These are phyloP conservation scores for Gyromitra esculenta DNA, from an alignment of 2,329 filamentous ascomycete genomes.

Conservation along the genomic window DNA sequence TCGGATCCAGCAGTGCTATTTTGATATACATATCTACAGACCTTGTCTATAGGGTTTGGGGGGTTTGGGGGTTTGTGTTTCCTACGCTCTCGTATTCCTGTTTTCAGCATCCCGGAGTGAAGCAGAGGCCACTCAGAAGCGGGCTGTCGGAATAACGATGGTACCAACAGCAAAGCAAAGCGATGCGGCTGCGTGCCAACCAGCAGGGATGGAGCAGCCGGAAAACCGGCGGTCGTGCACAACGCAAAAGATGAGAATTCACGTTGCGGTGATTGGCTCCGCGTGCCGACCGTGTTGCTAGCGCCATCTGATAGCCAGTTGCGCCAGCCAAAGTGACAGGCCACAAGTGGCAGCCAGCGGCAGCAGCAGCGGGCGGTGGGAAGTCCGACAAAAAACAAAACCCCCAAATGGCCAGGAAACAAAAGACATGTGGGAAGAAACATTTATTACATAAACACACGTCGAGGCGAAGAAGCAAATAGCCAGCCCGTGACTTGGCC, in stretches of 20 bases:
- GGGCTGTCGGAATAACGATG: constrained; percentile 35
- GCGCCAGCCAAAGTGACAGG: background rate
- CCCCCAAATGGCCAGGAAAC: background rate
- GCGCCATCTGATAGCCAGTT: constrained; percentile 29
- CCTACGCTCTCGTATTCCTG: constrained; percentile 23
- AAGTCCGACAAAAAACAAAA: constrained; percentile 18
- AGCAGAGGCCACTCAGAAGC: constrained; percentile 6
- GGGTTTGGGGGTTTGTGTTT: background rate
- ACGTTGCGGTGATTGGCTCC: constrained; percentile 34
- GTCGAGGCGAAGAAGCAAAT: background rate
- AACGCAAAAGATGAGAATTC: constrained; percentile 17
- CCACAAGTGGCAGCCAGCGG: constrained; percentile 8
- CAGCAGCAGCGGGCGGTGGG: constrained; percentile 7
- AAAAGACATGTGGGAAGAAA: constrained; percentile 6
- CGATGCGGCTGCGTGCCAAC: constrained; percentile 23
- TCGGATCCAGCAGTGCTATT: background rate
- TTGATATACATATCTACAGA: constrained; percentile 6
- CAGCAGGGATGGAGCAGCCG: constrained; percentile 20
- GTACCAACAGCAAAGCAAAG: background rate
- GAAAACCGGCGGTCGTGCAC: constrained; percentile 21
- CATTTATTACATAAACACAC: constrained; percentile 1
- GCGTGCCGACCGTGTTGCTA: background rate
- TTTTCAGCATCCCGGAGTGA: constrained; percentile 5
- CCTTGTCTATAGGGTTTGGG: background rate
- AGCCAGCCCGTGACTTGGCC: background rate